Conservation (phyloP, 306 rosid species). For the Fragaria nilgerrensis region DNA sequence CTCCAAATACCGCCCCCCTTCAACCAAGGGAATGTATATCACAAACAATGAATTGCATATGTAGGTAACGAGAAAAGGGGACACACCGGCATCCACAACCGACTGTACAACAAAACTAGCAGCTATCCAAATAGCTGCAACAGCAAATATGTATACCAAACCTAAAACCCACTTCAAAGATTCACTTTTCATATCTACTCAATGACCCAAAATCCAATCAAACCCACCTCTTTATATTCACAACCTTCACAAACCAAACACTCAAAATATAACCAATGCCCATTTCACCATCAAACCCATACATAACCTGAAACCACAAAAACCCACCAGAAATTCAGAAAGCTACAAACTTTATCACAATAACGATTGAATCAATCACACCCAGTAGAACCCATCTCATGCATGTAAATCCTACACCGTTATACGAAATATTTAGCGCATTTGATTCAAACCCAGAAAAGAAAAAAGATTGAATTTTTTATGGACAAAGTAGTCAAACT, state of each 20-base stretch:
- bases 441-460: not conserved
- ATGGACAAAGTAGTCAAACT: not conserved
- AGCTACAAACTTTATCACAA: not conserved
- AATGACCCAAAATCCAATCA: slow-evolving; percentile 12
- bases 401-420: not conserved
- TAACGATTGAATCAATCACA: not conserved
- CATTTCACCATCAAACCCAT: slow-evolving; percentile 28
- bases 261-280: slow-evolving; percentile 19
- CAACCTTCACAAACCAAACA: slow-evolving; percentile 12
- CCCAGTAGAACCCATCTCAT: slow-evolving; percentile 3
- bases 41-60: slow-evolving; percentile 90
- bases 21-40: slow-evolving; percentile 83
- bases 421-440: not conserved
- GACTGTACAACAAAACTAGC: slow-evolving; percentile 98
- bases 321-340: not conserved
- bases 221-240: slow-evolving; percentile 26
- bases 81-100: slow-evolving; percentile 86
- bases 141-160: slow-evolving; percentile 68
- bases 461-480: not conserved
- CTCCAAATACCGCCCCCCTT: slow-evolving; percentile 72
- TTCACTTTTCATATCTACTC: slow-evolving; percentile 46
- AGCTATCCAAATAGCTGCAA: slow-evolving; percentile 96
- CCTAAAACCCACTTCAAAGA: slow-evolving; percentile 80
- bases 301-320: slow-evolving; percentile 11
- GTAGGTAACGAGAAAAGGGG: slow-evolving; percentile 89